Percentiles rank a stretch among this genome's conserved stretches.
phyloP scores from a whole-genome alignment of 164 flowering plant species.

The Litsea cubeba region DNA sequence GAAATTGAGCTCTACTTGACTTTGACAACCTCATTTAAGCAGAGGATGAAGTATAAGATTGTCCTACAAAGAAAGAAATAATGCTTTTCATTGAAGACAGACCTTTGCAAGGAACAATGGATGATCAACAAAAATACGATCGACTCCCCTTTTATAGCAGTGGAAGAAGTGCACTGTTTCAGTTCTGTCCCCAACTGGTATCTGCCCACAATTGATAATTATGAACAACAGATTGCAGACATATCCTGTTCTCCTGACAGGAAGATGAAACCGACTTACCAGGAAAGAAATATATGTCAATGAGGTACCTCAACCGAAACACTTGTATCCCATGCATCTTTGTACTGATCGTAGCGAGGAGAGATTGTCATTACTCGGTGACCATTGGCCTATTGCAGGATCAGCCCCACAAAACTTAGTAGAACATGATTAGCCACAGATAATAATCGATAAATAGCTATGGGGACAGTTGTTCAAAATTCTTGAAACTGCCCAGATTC shows the following conservation, averaged over 20 bases:
- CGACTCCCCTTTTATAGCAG: slow-evolving; percentile 91
- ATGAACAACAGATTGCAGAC: neutral
- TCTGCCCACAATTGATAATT: slow-evolving; percentile 27
- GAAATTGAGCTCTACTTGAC: neutral
- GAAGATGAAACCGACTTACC: neutral
- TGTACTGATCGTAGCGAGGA: slow-evolving; percentile 94
- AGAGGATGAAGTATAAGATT: neutral
- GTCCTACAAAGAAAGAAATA: neutral
- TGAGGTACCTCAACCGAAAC: slow-evolving; percentile 51
- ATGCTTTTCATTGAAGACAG: neutral
- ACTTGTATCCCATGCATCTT: slow-evolving; percentile 89
- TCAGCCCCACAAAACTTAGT: neutral
- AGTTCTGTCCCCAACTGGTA: slow-evolving; percentile 60
- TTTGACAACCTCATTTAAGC: neutral
- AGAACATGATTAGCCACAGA: neutral
- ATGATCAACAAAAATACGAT: slow-evolving; percentile 93
- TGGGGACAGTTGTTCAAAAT: neutral
- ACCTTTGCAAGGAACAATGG: slow-evolving; percentile 90
- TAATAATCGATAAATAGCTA: neutral
- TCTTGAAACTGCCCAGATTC: neutral
- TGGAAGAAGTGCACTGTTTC: slow-evolving; percentile 87
- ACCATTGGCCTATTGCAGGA: slow-evolving; percentile 62
- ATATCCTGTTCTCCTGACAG: neutral
- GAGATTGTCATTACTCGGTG: slow-evolving; percentile 89
- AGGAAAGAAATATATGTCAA: neutral